A percentile compares a stretch with the other conserved stretches of the same genome.
Evolutionary conservation across 345 rosid genomes (phyloP).

Genomic region (Citrus trifoliata): DNA sequence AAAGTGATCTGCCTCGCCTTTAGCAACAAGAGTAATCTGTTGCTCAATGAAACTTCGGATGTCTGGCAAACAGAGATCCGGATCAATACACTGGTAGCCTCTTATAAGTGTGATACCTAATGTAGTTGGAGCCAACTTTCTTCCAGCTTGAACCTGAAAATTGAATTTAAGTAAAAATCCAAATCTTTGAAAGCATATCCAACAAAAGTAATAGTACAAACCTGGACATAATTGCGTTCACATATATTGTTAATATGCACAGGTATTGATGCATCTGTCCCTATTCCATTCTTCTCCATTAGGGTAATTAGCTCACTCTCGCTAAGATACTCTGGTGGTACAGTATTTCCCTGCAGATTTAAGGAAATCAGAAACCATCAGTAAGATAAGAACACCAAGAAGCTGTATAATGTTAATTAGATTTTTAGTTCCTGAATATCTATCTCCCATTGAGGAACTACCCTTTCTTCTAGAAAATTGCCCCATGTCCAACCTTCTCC

Average conservation of each 20-base stretch:
- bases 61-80: slow-evolving; percentile 95
- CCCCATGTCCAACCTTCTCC: background rate
- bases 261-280: slow-evolving; percentile 96
- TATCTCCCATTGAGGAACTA: background rate
- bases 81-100: slow-evolving; percentile 94
- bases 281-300: slow-evolving; percentile 96
- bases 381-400: background rate
- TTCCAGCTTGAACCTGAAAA: slow-evolving; percentile 77
- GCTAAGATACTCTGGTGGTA: slow-evolving; percentile 80
- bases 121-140: slow-evolving; percentile 89
- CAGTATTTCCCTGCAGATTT: slow-evolving; percentile 64
- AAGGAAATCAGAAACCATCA: slow-evolving; percentile 15
- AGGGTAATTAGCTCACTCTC: slow-evolving; percentile 95
- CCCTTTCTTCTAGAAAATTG: background rate
- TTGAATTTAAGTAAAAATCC: slow-evolving; percentile 5
- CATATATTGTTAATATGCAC: slow-evolving; percentile 94
- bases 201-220: slow-evolving; percentile 18
- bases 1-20: slow-evolving; percentile 82
- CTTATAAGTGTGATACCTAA: slow-evolving; percentile 84
- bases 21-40: slow-evolving; percentile 90
- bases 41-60: slow-evolving; percentile 98
- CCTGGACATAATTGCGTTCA: slow-evolving; percentile 97
- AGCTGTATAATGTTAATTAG: background rate
- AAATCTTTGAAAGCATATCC: background rate
- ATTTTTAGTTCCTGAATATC: background rate